phyloP scores from a whole-genome alignment of 805 yeast species.

The Soucietia sequanensis region DNA sequence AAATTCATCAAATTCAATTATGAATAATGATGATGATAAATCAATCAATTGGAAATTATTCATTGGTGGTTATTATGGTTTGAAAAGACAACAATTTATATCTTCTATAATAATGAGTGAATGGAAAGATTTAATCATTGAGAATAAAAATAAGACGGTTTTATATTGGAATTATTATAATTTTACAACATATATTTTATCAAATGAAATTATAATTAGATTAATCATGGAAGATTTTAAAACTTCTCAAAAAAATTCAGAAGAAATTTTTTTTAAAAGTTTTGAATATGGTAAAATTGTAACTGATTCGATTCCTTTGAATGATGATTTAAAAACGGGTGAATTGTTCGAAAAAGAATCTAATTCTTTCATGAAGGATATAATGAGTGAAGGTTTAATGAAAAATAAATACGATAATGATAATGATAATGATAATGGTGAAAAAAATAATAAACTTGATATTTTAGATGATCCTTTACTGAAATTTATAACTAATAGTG shows the following conservation, averaged over 20 bases:
- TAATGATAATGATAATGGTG: too few species aligned
- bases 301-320: slow-evolving; percentile 29
- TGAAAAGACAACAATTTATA: slow-evolving; percentile 52
- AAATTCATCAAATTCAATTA: slow-evolving; percentile 38
- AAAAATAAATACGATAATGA: too few species aligned
- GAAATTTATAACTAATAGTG: background rate
- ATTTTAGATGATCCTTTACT: background rate
- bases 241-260: slow-evolving; percentile 41
- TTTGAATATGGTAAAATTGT: slow-evolving; percentile 45
- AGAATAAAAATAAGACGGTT: slow-evolving; percentile 42
- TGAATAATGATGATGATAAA: slow-evolving; percentile 49
- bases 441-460: too few species aligned
- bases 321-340: slow-evolving; percentile 23
- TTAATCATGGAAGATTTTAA: slow-evolving; percentile 48
- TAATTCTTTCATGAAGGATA: slow-evolving; percentile 8
- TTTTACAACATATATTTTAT: slow-evolving; percentile 57
- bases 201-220: slow-evolving; percentile 59
- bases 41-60: slow-evolving; percentile 45
- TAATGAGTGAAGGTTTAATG: too few species aligned
- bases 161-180: slow-evolving; percentile 60
- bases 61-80: slow-evolving; percentile 61
- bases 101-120: slow-evolving; percentile 40
- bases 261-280: slow-evolving; percentile 46
- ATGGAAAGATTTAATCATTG: slow-evolving; percentile 11
- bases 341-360: slow-evolving; percentile 10